Conservation (phyloP, 108 stramenopile species). For the Bacterosira constricta region DNA sequence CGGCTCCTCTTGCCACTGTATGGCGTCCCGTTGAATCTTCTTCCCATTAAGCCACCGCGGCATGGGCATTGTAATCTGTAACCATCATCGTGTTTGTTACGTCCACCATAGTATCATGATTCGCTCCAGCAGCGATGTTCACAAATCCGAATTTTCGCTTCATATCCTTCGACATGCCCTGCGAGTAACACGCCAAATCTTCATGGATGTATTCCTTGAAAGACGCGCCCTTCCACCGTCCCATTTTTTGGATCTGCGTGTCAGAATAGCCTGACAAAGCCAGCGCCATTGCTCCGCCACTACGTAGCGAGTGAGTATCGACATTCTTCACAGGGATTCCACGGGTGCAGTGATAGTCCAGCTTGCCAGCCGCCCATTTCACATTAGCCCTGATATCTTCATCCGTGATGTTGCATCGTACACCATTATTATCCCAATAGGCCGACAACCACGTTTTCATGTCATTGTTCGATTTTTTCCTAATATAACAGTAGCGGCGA, state of each 20-base stretch:
- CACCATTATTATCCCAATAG: neutral
- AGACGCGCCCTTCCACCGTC: neutral
- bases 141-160: too few relatives aligned
- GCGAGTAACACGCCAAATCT: too few relatives aligned
- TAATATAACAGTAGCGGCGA: neutral
- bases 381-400: neutral
- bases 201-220: too few relatives aligned
- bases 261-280: neutral
- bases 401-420: neutral
- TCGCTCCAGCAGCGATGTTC: too few relatives aligned
- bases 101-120: too few relatives aligned
- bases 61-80: too few relatives aligned
- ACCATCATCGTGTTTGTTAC: too few relatives aligned
- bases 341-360: neutral
- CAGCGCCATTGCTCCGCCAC: neutral
- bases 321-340: conserved; percentile 3
- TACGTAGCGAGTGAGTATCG: conserved; percentile 8
- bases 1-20: too few relatives aligned
- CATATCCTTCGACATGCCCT: too few relatives aligned
- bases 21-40: too few relatives aligned
- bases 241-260: conserved; percentile 6
- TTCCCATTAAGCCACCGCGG: too few relatives aligned
- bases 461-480: neutral
- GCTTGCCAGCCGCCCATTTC: neutral
- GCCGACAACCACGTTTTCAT: neutral